A percentile compares a stretch with the other conserved stretches of the same genome.
Conservation (phyloP, 495 filamentous ascomycete species). For the Filosporella fistucella region DNA sequence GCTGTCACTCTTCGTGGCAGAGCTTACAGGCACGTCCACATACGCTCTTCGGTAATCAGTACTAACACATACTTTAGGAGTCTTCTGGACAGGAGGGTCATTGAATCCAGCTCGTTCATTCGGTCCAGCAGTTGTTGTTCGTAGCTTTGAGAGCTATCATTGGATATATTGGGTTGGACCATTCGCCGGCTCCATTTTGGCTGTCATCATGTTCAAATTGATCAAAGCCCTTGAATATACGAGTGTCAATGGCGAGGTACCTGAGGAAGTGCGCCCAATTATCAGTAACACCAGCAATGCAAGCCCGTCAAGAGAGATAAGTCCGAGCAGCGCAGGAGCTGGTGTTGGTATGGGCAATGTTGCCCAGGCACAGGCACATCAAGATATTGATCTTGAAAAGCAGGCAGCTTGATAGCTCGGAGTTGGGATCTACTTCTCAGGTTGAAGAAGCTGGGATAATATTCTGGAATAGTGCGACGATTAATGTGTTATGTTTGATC, state of each 20-base stretch:
- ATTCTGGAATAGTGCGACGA: too few relatives aligned
- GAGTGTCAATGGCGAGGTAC: conserved; percentile 31
- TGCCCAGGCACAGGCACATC: background rate
- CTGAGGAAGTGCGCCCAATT: background rate
- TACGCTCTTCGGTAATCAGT: background rate
- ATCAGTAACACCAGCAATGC: too few relatives aligned
- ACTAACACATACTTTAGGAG: conserved; percentile 32
- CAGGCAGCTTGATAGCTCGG: too few relatives aligned
- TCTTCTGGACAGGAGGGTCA: conserved; percentile 68
- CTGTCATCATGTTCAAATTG: conserved; percentile 62
- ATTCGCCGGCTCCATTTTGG: conserved; percentile 50
- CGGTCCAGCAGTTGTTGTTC: conserved; percentile 60
- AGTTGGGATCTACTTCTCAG: too few relatives aligned
- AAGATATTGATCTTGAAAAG: background rate
- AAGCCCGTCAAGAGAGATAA: too few relatives aligned
- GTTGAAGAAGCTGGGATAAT: too few relatives aligned
- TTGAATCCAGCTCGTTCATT: conserved; percentile 73
- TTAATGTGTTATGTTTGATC: too few relatives aligned
- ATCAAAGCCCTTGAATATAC: conserved; percentile 68
- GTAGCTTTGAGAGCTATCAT: conserved; percentile 60
- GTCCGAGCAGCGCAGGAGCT: background rate
- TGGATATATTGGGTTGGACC: conserved; percentile 73
- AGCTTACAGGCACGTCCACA: conserved; percentile 35
- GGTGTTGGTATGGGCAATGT: background rate
- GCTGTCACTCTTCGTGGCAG: conserved; percentile 44